Evolutionary conservation across 208 protist species (phyloP).

Genomic region (Blastocrithidia nonstop): DNA sequence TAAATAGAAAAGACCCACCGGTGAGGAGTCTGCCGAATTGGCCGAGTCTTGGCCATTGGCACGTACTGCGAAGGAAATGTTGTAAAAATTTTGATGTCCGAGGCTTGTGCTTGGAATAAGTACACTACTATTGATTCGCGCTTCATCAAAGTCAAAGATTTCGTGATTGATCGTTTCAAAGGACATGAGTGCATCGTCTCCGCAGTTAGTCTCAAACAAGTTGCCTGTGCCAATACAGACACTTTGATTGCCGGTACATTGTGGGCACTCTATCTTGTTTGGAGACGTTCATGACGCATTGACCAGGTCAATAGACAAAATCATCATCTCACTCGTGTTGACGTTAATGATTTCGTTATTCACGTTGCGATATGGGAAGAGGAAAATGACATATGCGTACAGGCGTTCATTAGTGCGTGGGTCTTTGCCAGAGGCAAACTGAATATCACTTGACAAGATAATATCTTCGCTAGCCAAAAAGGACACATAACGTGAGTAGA

Average conservation of each 20-base stretch:
- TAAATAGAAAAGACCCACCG: conserved; percentile 37
- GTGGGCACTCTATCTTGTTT: conserved; percentile 28
- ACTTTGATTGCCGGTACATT: conserved; percentile 45
- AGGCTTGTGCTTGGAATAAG: conserved; percentile 24
- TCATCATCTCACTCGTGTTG: conserved; percentile 9
- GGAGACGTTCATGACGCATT: conserved; percentile 49
- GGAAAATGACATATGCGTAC: conserved; percentile 44
- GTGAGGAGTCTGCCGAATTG: conserved; percentile 13
- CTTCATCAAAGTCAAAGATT: conserved; percentile 10
- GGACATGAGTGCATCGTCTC: conserved; percentile 18
- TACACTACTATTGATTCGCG: neutral
- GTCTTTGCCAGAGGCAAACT: conserved; percentile 25
- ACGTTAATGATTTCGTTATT: conserved; percentile 14
- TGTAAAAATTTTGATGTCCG: conserved; percentile 11
- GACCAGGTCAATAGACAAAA: conserved; percentile 16
- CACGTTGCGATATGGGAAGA: conserved; percentile 45
- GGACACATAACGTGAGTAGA: too few species aligned
- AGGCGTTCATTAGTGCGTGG: conserved; percentile 40
- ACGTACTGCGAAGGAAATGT: conserved; percentile 40
- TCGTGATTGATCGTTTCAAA: conserved; percentile 23
- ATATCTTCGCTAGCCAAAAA: too few species aligned
- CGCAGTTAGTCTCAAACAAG: conserved; percentile 37
- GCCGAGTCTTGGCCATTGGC: conserved; percentile 25
- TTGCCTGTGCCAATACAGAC: conserved; percentile 36
- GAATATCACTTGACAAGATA: conserved; percentile 39